These are phyloP conservation scores for Lodderomyces parapsilosis DNA, from an alignment of 1,139 yeast genomes.

Conservation along the genomic window DNA sequence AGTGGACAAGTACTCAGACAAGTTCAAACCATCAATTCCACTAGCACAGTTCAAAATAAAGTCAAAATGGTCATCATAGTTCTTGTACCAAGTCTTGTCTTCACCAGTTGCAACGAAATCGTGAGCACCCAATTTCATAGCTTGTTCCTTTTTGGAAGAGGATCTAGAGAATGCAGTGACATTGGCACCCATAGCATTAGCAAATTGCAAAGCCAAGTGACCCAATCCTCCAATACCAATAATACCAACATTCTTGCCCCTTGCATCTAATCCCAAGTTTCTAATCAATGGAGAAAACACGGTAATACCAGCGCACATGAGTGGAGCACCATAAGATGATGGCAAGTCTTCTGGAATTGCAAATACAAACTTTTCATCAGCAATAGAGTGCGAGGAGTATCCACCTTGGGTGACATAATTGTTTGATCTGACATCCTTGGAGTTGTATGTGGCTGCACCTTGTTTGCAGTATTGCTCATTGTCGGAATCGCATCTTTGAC, in stretches of 20 bases:
- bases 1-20: conserved; percentile 30
- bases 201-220: conserved; percentile 42
- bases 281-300: conserved; percentile 54
- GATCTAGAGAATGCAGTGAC: conserved; percentile 41
- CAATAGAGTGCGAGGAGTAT: conserved; percentile 56
- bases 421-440: conserved; percentile 30
- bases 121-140: conserved; percentile 36
- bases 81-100: conserved; percentile 32
- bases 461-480: conserved; percentile 52
- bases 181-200: conserved; percentile 42
- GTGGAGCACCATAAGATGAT: conserved; percentile 55
- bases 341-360: conserved; percentile 55
- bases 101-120: conserved; percentile 41
- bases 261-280: conserved; percentile 24
- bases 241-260: conserved; percentile 45
- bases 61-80: conserved; percentile 39
- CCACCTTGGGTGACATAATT: conserved; percentile 56
- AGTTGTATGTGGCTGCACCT: conserved; percentile 46
- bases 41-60: conserved; percentile 50
- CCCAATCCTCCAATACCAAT: conserved; percentile 50
- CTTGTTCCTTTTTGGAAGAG: conserved; percentile 35
- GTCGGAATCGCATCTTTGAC: conserved; percentile 45
- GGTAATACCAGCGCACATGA: conserved; percentile 69
- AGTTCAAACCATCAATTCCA: conserved; percentile 33
- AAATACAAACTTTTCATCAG: conserved; percentile 52